These are phyloP conservation scores for Salvia miltiorrhiza DNA, from an alignment of 257 asterid species.

Conservation along the genomic window DNA sequence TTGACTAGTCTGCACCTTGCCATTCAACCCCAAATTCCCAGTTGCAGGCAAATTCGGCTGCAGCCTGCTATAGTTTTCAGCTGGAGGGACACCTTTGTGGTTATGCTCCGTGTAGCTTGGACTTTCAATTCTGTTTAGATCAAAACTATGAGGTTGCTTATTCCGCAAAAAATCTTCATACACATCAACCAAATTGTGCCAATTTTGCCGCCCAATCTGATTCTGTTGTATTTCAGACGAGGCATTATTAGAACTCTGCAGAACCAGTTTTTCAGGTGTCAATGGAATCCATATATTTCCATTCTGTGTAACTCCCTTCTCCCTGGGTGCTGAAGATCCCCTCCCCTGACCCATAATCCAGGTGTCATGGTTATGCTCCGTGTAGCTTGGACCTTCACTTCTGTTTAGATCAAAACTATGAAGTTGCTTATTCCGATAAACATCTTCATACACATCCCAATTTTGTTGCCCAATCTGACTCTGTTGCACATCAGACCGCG, in stretches of 20 bases:
- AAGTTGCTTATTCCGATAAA: conserved; percentile 26
- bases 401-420: conserved; percentile 16
- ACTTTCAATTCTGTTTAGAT: conserved; percentile 2
- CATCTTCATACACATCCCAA: conserved; percentile 44
- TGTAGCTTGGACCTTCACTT: conserved; percentile 5
- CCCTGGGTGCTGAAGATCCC: conserved; percentile 38
- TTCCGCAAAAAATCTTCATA: conserved; percentile 34
- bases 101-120: conserved; percentile 17
- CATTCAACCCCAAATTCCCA: conserved; percentile 8
- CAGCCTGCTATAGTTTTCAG: conserved; percentile 11
- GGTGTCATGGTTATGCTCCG: conserved; percentile 1
- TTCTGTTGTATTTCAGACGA: conserved; percentile 22
- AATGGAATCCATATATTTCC: conserved; percentile 46
- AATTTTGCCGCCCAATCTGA: conserved; percentile 25
- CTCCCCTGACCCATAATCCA: conserved; percentile 55
- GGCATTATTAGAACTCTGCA: conserved; percentile 25
- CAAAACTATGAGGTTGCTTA: conserved; percentile 21
- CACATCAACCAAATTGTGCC: conserved; percentile 40
- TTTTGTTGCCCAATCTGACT: conserved; percentile 21
- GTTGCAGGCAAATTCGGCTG: conserved; percentile 14
- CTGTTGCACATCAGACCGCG: conserved; percentile 19
- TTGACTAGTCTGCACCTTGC: conserved; percentile 12
- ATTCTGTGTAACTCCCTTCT: conserved; percentile 31
- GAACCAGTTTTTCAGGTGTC: conserved; percentile 40
- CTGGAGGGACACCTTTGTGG: conserved; percentile 22